Evolutionary conservation across 768 basidiomycete species (phyloP), one percentile per base, ranked within the genome.

Genomic region (Macrolepiota albuminosa): DNA sequence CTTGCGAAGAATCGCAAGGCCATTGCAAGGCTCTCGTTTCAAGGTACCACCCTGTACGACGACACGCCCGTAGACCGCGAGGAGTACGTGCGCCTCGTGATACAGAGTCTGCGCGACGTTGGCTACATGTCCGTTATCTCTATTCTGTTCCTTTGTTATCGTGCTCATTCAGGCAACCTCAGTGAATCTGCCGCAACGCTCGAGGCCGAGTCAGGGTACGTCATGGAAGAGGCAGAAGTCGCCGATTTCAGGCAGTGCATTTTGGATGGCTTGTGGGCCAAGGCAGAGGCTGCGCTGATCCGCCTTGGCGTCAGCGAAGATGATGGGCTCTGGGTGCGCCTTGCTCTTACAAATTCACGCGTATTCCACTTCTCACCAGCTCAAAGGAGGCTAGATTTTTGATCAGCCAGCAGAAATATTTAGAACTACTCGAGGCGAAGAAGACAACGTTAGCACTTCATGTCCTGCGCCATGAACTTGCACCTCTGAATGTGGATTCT

Each of bases 351-450:
- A n/a, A 26, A 40, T 31, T 31, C 40, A 29, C 53, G 54, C 50
- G 46, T 61, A 33, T 61, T 36, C 7, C 36, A 1, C 3, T 14
- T 50, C 58, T 64, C 14, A 63, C 47, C 7, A 37, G 18, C 39
- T 54, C 26, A 54, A 40, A 96, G 89, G 86, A 90, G 67, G 88
- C 90, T 24, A 85, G 79, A 61, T 97, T 95, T 73, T 77, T 95
- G 61, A 91, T 99, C 64, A 88, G 87, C 61, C 88, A 91, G 73
- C 97, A 99, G 82, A 95, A 97, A 75, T 99, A 97, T 73, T 80
- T 98, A 45, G 97, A 99, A 70, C 78, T 92, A 21, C 78, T 99
- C 53, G 96, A 98, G 68, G 81, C 84, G 4, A 84, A 83, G 66
- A 86, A 87, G 75, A 89, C 86, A 2, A 90, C 90, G 48, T 80